Conservation (phyloP, 176 grass and related monocot species). For the Oryza glumipatula region DNA sequence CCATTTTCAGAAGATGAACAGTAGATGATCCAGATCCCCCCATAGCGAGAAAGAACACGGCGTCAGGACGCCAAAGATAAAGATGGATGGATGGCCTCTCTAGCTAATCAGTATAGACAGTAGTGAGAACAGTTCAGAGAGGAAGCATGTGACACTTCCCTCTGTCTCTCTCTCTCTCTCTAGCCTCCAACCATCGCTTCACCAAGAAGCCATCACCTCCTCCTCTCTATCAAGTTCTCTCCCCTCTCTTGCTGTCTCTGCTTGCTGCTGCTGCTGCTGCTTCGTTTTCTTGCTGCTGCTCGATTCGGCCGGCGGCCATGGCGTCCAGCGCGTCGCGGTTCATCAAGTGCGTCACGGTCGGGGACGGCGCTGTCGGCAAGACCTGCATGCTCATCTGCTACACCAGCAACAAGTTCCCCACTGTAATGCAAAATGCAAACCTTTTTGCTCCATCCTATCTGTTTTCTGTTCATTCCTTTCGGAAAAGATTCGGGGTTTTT, state of each 20-base stretch:
- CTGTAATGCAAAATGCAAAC: conserved; percentile 44
- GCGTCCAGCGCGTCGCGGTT: conserved; percentile 82
- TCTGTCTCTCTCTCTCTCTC: not conserved
- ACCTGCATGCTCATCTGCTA: conserved; percentile 99
- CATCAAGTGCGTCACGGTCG: conserved; percentile 99
- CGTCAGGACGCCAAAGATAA: conserved; percentile 35
- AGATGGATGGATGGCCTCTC: not conserved
- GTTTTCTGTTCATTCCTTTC: not conserved
- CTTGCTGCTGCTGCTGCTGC: not conserved
- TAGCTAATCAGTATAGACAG: not conserved
- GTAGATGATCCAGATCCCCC: not conserved
- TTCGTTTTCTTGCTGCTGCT: not conserved
- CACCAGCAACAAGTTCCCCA: conserved; percentile 98
- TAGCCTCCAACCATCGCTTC: not conserved
- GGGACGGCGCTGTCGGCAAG: conserved; percentile 97
- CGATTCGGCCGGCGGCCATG: conserved; percentile 40
- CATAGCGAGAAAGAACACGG: conserved; percentile 11
- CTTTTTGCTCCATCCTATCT: not conserved
- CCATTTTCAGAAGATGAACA: not conserved
- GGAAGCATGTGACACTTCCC: conserved; percentile 35
- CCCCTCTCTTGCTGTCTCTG: conserved; percentile 9
- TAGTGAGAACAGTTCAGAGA: conserved; percentile 6
- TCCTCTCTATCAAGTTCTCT: not conserved
- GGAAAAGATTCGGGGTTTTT: not conserved
- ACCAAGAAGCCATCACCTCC: conserved; percentile 27